Percentiles rank a stretch among this genome's conserved stretches.
These are phyloP conservation scores for Phytophthora litchii DNA, from an alignment of 352 stramenopile species.

Conservation along the genomic window DNA sequence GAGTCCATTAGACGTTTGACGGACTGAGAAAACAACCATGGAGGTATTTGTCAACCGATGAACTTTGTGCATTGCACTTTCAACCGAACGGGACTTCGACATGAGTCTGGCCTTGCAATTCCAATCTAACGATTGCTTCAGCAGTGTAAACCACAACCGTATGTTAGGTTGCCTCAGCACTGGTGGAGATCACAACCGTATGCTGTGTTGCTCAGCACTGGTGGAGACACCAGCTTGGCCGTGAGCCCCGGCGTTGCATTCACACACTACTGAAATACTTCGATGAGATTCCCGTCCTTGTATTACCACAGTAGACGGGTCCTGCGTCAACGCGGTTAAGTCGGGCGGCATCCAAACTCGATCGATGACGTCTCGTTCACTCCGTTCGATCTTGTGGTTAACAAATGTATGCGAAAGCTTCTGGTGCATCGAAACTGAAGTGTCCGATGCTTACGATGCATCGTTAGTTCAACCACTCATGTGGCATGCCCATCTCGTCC, in stretches of 20 bases:
- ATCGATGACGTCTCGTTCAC: slow-evolving; percentile 4
- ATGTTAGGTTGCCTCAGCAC: too few species aligned
- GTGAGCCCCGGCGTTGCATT: slow-evolving; percentile 18
- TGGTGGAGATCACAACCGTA: too few species aligned
- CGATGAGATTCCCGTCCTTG: slow-evolving; percentile 17
- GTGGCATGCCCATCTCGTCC: slow-evolving; percentile 15
- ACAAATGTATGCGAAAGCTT: slow-evolving; percentile 13
- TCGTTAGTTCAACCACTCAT: slow-evolving; percentile 24
- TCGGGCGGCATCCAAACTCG: slow-evolving; percentile 16
- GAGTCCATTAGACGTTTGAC: too few species aligned
- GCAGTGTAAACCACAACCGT: too few species aligned
- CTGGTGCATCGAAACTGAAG: slow-evolving; percentile 4
- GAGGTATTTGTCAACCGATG: too few species aligned
- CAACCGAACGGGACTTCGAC: too few species aligned
- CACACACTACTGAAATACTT: slow-evolving; percentile 32
- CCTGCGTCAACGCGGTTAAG: slow-evolving; percentile 8
- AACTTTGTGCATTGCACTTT: too few species aligned
- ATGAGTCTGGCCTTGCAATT: too few species aligned
- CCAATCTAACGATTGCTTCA: too few species aligned
- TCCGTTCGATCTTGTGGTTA: slow-evolving; percentile 24
- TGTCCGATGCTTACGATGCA: slow-evolving; percentile 5
- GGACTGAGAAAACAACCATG: too few species aligned
- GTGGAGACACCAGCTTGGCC: background rate
- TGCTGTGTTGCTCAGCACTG: too few species aligned
- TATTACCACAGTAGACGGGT: slow-evolving; percentile 4